Evolutionary conservation across 2,329 filamentous ascomycete genomes (phyloP).

Genomic region (Zarea fungicola): DNA sequence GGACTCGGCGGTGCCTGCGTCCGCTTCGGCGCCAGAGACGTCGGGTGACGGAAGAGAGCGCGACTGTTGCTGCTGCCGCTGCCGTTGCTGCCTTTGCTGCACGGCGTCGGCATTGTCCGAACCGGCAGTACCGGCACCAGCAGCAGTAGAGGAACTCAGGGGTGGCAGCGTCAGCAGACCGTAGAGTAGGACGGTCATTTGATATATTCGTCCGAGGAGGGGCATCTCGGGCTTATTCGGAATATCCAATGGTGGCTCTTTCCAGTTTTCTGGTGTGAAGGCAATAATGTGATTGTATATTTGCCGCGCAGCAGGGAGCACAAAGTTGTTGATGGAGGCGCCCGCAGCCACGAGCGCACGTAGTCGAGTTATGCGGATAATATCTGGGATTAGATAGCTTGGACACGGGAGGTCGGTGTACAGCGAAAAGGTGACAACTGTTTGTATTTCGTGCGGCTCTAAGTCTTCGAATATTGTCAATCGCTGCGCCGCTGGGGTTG

Average conservation of each 20-base stretch:
- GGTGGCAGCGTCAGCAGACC: constrained; percentile 6
- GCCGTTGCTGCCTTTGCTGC: no score
- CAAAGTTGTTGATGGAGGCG: not conserved
- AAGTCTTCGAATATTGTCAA: constrained; percentile 6
- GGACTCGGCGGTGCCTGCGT: not conserved
- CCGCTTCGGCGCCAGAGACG: not conserved
- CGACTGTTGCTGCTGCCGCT: not conserved
- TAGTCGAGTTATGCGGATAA: constrained; percentile 6
- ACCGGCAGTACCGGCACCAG: no score
- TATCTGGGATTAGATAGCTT: not conserved
- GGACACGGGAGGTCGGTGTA: constrained; percentile 7
- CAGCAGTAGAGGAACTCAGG: not conserved
- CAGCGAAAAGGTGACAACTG: constrained; percentile 1
- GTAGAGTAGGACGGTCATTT: constrained; percentile 2
- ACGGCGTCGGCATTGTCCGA: no score
- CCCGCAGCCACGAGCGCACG: constrained; percentile 4
- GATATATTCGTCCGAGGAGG: constrained; percentile 1
- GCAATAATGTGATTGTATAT: constrained; percentile 5
- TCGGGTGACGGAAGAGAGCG: not conserved
- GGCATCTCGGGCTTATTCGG: constrained; percentile 7
- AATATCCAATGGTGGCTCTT: constrained; percentile 4
- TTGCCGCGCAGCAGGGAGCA: constrained; percentile 3
- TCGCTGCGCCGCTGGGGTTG: constrained; percentile 1
- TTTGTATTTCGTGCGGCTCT: not conserved
- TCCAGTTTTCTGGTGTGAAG: not conserved